phyloP scores from a whole-genome alignment of 2,329 filamentous ascomycete species.

The Epichloe hybrida region DNA sequence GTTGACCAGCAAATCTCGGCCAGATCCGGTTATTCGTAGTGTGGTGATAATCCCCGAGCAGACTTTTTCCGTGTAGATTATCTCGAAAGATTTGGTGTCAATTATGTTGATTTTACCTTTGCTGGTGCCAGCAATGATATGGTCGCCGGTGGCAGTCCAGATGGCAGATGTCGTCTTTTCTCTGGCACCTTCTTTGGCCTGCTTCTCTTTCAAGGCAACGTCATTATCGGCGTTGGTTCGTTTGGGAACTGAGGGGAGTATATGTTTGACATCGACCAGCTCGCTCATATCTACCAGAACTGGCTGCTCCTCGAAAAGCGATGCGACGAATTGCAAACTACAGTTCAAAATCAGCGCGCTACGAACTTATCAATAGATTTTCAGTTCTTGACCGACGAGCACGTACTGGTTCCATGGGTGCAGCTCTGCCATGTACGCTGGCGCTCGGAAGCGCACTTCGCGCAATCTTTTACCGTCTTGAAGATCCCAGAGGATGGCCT shows the following conservation, averaged over 20 bases:
- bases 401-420: slow-evolving; percentile 76
- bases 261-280: slow-evolving; percentile 56
- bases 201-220: slow-evolving; percentile 61
- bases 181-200: slow-evolving; percentile 81
- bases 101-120: slow-evolving; percentile 97
- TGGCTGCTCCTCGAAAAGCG: slow-evolving; percentile 86
- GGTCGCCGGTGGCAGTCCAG: slow-evolving; percentile 72
- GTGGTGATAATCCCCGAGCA: slow-evolving; percentile 81
- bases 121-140: slow-evolving; percentile 84
- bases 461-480: slow-evolving; percentile 55
- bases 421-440: slow-evolving; percentile 90
- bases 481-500: slow-evolving; percentile 90
- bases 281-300: slow-evolving; percentile 71
- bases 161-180: slow-evolving; percentile 88
- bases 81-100: slow-evolving; percentile 63
- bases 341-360: slow-evolving; percentile 10
- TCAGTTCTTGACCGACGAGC: neutral
- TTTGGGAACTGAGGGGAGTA: slow-evolving; percentile 66
- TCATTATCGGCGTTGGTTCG: slow-evolving; percentile 58
- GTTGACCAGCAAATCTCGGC: slow-evolving; percentile 80
- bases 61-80: slow-evolving; percentile 81
- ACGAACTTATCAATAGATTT: neutral
- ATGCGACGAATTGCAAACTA: slow-evolving; percentile 75
- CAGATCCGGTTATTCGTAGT: slow-evolving; percentile 67
- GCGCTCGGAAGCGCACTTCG: slow-evolving; percentile 81